Conservation (phyloP, 2,329 filamentous ascomycete genomes). For the Xylaria sp. region DNA sequence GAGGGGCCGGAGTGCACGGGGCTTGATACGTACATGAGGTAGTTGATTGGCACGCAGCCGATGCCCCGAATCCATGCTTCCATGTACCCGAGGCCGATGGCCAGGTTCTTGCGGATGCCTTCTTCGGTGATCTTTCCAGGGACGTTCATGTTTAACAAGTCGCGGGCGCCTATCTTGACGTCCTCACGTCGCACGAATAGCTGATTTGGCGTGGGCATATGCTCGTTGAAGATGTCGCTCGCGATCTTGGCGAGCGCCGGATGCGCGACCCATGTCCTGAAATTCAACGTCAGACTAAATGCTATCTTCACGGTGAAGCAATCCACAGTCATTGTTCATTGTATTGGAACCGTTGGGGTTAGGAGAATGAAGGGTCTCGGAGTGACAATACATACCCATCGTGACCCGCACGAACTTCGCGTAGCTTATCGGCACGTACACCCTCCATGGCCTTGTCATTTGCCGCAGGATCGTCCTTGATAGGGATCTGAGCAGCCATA, state of each 20-base stretch:
- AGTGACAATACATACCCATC: constrained; percentile 70
- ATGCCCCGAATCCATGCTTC: constrained; percentile 96
- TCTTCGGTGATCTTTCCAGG: constrained; percentile 91
- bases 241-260: constrained; percentile 90
- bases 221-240: constrained; percentile 92
- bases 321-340: not conserved
- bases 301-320: not conserved
- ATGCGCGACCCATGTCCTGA: constrained; percentile 91
- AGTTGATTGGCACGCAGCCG: constrained; percentile 97
- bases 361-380: not conserved
- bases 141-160: constrained; percentile 98
- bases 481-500: constrained; percentile 98
- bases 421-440: constrained; percentile 94
- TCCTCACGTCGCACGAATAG: constrained; percentile 91
- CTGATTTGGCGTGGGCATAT: constrained; percentile 99
- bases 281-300: constrained; percentile 21
- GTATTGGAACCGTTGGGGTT: not conserved
- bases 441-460: constrained; percentile 95
- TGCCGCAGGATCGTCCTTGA: constrained; percentile 91
- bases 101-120: constrained; percentile 96
- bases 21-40: constrained; percentile 76
- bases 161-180: constrained; percentile 84
- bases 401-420: constrained; percentile 93
- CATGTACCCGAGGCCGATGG: constrained; percentile 98
- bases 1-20: not conserved